Percentiles rank a stretch among this genome's conserved stretches.
phyloP scores from a whole-genome alignment of 805 yeast genomes.

The Yamadazyma tumulicola region DNA sequence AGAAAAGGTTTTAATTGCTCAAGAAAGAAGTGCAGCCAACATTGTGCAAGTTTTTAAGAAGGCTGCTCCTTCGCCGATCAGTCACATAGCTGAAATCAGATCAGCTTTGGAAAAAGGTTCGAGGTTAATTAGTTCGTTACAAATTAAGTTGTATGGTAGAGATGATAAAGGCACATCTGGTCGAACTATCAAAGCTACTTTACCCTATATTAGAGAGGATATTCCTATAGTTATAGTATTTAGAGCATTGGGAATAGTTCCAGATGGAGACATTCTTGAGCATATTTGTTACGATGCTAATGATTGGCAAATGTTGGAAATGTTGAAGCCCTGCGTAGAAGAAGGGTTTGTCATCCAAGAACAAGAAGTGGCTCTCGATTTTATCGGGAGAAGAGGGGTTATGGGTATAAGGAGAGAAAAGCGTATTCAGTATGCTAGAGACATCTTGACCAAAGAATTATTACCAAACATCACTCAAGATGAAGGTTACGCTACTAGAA shows the following conservation, averaged over 20 bases:
- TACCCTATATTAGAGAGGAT: constrained; percentile 95
- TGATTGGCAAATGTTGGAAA: constrained; percentile 99
- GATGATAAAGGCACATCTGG: constrained; percentile 66
- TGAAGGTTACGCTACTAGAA: constrained; percentile 94
- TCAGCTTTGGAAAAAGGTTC: constrained; percentile 97
- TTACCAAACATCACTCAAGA: constrained; percentile 96
- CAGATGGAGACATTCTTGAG: constrained; percentile 97
- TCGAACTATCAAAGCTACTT: constrained; percentile 88
- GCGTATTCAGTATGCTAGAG: constrained; percentile 97
- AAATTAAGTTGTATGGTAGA: constrained; percentile 85
- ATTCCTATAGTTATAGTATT: constrained; percentile 96
- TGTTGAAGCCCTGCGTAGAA: constrained; percentile 98
- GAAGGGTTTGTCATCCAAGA: constrained; percentile 98
- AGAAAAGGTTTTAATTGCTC: constrained; percentile 97
- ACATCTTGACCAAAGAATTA: constrained; percentile 92
- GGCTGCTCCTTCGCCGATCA: constrained; percentile 94
- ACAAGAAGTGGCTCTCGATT: constrained; percentile 95
- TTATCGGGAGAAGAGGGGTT: constrained; percentile 97
- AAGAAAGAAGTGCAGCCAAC: constrained; percentile 97
- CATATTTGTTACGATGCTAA: constrained; percentile 96
- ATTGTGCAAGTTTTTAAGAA: constrained; percentile 98
- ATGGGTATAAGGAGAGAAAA: constrained; percentile 94
- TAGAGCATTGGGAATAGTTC: constrained; percentile 97
- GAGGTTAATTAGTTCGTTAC: constrained; percentile 88
- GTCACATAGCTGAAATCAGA: constrained; percentile 94